Percentiles rank a stretch among this genome's conserved stretches.
These are phyloP conservation scores for Barnettozyma salicaria DNA, from an alignment of 805 yeast genomes.

Conservation along the genomic window DNA sequence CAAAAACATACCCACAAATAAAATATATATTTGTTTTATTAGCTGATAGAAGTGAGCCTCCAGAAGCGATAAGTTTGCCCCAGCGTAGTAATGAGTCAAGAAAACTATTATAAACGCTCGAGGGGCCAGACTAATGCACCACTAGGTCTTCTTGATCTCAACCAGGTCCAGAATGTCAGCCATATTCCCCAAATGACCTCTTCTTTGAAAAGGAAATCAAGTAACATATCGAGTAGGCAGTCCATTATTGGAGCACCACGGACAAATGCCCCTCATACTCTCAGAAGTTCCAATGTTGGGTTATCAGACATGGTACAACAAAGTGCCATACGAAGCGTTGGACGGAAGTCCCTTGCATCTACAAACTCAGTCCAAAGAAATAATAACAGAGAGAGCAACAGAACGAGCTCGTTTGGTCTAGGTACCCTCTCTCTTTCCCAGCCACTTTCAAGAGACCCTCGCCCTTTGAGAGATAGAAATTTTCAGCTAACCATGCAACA, in stretches of 20 bases:
- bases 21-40: neutral
- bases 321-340: conserved; percentile 20
- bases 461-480: conserved; percentile 71
- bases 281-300: conserved; percentile 22
- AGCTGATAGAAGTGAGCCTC: neutral
- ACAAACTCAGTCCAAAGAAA: conserved; percentile 9
- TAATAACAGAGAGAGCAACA: conserved; percentile 8
- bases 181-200: conserved; percentile 25
- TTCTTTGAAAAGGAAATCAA: conserved; percentile 20
- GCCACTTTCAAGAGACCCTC: conserved; percentile 46
- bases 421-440: conserved; percentile 21
- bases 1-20: neutral
- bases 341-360: conserved; percentile 22
- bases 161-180: conserved; percentile 22
- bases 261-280: conserved; percentile 12
- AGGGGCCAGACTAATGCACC: conserved; percentile 17
- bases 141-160: conserved; percentile 22
- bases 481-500: conserved; percentile 63
- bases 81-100: conserved; percentile 19
- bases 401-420: conserved; percentile 23
- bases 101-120: conserved; percentile 19
- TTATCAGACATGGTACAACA: conserved; percentile 25
- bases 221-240: conserved; percentile 23
- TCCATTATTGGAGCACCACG: conserved; percentile 29
- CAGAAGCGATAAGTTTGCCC: neutral